phyloP scores from a whole-genome alignment of 1,139 yeast genomes.

The Suhomyces chickasaworum region DNA sequence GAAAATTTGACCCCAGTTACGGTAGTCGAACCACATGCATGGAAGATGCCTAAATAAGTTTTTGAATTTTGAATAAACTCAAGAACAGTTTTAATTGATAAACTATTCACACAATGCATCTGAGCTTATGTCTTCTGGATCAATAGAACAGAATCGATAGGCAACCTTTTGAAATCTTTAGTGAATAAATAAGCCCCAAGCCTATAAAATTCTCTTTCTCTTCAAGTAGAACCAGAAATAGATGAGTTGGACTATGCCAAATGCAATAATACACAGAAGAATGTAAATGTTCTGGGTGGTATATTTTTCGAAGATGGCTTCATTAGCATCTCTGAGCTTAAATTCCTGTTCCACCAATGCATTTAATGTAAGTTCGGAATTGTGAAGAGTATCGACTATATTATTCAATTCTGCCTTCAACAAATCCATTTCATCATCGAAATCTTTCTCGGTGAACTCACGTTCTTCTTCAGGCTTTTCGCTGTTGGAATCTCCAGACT shows the following conservation, averaged over 20 bases:
- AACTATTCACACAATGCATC: not conserved
- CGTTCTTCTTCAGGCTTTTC: not conserved
- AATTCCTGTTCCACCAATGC: conserved; percentile 39
- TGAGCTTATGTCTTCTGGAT: not conserved
- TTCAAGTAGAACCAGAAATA: conserved; percentile 34
- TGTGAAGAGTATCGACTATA: conserved; percentile 32
- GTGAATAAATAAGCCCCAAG: not conserved
- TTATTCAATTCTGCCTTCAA: conserved; percentile 36
- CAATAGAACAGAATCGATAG: not conserved
- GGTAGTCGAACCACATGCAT: conserved; percentile 5
- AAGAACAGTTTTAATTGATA: not conserved
- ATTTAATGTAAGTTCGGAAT: conserved; percentile 30
- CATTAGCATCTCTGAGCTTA: conserved; percentile 43
- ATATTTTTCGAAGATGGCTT: conserved; percentile 38
- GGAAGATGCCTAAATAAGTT: conserved; percentile 1
- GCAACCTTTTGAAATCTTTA: too few species aligned
- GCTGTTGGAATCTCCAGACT: conserved; percentile 6
- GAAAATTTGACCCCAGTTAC: conserved; percentile 2
- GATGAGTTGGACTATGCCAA: conserved; percentile 35
- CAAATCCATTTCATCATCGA: conserved; percentile 33
- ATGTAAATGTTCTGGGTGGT: conserved; percentile 31
- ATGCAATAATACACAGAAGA: conserved; percentile 28
- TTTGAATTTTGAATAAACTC: not conserved
- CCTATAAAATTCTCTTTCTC: conserved; percentile 25
- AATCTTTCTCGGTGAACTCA: conserved; percentile 35